Conservation (phyloP, 2,329 filamentous ascomycete species). For the Nemania diffusa region DNA sequence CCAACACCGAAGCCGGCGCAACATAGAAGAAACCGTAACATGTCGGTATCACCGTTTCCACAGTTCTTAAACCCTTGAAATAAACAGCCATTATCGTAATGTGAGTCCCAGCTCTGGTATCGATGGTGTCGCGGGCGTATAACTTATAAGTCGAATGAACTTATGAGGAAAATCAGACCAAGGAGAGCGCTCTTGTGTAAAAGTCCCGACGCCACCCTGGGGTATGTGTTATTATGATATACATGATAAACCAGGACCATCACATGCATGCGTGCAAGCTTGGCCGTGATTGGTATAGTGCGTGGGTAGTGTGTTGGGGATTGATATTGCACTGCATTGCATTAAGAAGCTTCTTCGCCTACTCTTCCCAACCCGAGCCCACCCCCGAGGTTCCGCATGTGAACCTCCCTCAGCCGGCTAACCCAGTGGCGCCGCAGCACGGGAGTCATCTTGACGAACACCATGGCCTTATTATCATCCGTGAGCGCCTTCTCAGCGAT, state of each 20-base stretch:
- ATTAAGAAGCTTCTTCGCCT: slow-evolving; percentile 42
- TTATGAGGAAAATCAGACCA: neutral
- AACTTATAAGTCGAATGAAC: neutral
- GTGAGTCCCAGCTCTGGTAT: neutral
- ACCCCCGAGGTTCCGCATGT: slow-evolving; percentile 50
- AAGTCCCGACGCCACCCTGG: neutral
- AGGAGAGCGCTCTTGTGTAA: neutral
- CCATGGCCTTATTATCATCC: slow-evolving; percentile 69
- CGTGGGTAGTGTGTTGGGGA: neutral
- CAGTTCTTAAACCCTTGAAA: too few species aligned
- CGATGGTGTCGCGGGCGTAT: neutral
- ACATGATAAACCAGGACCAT: neutral
- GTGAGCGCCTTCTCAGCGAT: slow-evolving; percentile 68
- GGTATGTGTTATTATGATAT: neutral
- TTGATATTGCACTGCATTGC: too few species aligned
- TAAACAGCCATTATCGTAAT: neutral
- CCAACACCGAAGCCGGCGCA: neutral
- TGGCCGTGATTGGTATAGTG: neutral
- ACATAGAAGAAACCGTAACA: neutral
- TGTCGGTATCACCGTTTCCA: neutral
- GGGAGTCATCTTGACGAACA: slow-evolving; percentile 70
- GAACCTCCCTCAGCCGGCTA: slow-evolving; percentile 60
- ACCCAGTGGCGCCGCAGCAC: slow-evolving; percentile 67
- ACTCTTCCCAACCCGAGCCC: slow-evolving; percentile 49
- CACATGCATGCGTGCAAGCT: neutral